These are phyloP conservation scores for Hypoxylon sp. DNA, from an alignment of 2,329 filamentous ascomycete genomes.

Conservation along the genomic window DNA sequence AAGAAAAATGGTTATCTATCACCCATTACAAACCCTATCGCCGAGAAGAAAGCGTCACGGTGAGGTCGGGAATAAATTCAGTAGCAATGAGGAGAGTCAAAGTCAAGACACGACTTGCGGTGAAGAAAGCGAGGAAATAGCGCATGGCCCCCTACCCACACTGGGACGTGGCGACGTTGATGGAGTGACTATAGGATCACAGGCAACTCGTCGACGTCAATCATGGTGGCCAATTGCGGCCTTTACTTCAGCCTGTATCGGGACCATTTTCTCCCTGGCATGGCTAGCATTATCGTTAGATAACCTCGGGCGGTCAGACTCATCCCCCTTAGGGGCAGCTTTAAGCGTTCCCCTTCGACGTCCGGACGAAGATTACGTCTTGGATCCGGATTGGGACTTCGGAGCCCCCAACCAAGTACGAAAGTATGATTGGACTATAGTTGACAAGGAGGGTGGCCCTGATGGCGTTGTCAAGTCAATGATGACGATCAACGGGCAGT, in stretches of 20 bases:
- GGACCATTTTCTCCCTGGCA: slow-evolving; percentile 27
- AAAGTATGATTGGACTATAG: slow-evolving; percentile 73
- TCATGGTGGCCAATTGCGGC: slow-evolving; percentile 34
- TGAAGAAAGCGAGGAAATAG: slow-evolving; percentile 24
- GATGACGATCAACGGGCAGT: slow-evolving; percentile 81
- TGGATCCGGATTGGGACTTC: slow-evolving; percentile 71
- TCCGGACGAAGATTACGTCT: slow-evolving; percentile 65
- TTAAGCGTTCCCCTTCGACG: slow-evolving; percentile 31
- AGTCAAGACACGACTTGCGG: neutral
- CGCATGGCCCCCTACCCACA: slow-evolving; percentile 31
- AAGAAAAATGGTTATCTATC: slow-evolving; percentile 31
- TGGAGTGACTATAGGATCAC: slow-evolving; percentile 16
- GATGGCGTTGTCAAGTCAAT: slow-evolving; percentile 71
- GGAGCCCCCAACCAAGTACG: slow-evolving; percentile 64
- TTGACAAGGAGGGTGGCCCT: slow-evolving; percentile 71
- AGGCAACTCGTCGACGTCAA: slow-evolving; percentile 13
- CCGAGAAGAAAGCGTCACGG: slow-evolving; percentile 27
- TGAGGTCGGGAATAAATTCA: slow-evolving; percentile 14
- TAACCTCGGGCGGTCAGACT: slow-evolving; percentile 2
- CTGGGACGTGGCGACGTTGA: slow-evolving; percentile 23
- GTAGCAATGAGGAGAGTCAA: slow-evolving; percentile 6
- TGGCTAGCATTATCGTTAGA: slow-evolving; percentile 36
- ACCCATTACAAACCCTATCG: slow-evolving; percentile 28
- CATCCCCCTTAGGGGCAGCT: slow-evolving; percentile 28
- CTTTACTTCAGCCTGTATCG: slow-evolving; percentile 36